These are phyloP conservation scores for Sideroxylon spinosum DNA, from an alignment of 179 eudicot species.

Conservation along the genomic window DNA sequence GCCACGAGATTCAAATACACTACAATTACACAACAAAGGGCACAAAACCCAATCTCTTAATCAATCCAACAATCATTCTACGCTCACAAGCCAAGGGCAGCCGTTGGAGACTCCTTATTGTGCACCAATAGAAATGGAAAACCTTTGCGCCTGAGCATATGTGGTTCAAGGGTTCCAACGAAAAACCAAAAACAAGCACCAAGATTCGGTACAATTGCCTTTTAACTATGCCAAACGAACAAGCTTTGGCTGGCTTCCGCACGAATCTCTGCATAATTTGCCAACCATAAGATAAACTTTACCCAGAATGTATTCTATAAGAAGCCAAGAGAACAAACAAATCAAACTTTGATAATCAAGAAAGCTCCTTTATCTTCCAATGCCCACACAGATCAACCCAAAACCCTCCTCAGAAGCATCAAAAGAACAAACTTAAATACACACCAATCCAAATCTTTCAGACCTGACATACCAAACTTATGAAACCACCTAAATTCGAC, in stretches of 20 bases:
- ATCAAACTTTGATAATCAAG: background rate
- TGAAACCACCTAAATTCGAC: too few relatives aligned
- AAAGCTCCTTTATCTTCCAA: slow-evolving; percentile 1
- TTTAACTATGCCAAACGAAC: slow-evolving; percentile 26
- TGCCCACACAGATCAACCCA: background rate
- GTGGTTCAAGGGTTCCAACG: slow-evolving; percentile 17
- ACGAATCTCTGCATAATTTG: slow-evolving; percentile 21
- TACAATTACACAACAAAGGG: slow-evolving; percentile 13
- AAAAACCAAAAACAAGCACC: slow-evolving; percentile 32
- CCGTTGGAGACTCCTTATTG: background rate
- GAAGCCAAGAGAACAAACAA: slow-evolving; percentile 4
- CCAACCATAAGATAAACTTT: slow-evolving; percentile 29
- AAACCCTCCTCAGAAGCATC: slow-evolving; percentile 13
- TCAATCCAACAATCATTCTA: slow-evolving; percentile 25
- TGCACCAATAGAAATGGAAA: slow-evolving; percentile 22
- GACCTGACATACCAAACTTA: too few relatives aligned
- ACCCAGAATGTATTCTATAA: slow-evolving; percentile 33
- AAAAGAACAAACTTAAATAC: background rate
- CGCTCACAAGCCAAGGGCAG: background rate
- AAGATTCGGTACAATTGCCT: slow-evolving; percentile 26
- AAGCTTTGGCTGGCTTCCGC: slow-evolving; percentile 11
- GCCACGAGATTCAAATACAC: slow-evolving; percentile 6
- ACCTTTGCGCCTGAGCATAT: slow-evolving; percentile 29
- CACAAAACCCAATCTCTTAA: slow-evolving; percentile 15
- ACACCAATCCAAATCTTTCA: background rate